These are phyloP conservation scores for Xanthoconium separans DNA, from an alignment of 1,284 basidiomycete species.

Conservation along the genomic window DNA sequence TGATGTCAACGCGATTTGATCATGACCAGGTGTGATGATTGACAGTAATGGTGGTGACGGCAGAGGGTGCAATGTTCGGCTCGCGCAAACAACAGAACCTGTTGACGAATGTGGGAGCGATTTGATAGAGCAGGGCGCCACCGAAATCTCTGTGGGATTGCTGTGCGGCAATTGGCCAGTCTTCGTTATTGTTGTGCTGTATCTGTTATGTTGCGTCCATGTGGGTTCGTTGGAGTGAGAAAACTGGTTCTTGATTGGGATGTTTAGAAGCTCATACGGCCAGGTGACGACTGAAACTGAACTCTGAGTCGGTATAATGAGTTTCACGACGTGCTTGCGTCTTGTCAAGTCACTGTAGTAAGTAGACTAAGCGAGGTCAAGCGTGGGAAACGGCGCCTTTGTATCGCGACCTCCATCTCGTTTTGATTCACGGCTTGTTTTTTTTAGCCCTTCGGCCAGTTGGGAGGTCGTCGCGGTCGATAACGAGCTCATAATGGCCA, in stretches of 20 bases:
- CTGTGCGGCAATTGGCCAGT: not conserved
- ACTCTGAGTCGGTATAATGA: not conserved
- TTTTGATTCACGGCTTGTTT: constrained; percentile 21
- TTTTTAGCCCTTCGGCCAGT: constrained; percentile 19
- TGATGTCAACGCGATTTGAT: not conserved
- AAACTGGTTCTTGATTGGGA: too few relatives aligned
- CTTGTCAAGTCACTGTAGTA: constrained; percentile 13
- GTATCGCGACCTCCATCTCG: constrained; percentile 8
- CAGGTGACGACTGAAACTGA: constrained; percentile 8
- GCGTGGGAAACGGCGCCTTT: constrained; percentile 25
- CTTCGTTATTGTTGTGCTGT: not conserved
- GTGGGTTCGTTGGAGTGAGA: not conserved
- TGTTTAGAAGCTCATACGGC: not conserved
- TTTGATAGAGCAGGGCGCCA: not conserved
- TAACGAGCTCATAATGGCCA: constrained; percentile 17
- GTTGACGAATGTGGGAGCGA: too few relatives aligned
- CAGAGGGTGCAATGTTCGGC: not conserved
- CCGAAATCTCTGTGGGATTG: not conserved
- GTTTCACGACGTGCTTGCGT: not conserved
- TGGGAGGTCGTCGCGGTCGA: constrained; percentile 18
- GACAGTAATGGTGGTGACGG: too few relatives aligned
- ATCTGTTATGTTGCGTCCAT: not conserved
- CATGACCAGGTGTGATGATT: too few relatives aligned
- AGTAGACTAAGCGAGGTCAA: constrained; percentile 19
- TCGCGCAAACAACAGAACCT: not conserved